A percentile compares a stretch with the other conserved stretches of the same genome.
These are phyloP conservation scores for Wickerhamiella dianesei DNA, from an alignment of 805 yeast species.

Conservation along the genomic window DNA sequence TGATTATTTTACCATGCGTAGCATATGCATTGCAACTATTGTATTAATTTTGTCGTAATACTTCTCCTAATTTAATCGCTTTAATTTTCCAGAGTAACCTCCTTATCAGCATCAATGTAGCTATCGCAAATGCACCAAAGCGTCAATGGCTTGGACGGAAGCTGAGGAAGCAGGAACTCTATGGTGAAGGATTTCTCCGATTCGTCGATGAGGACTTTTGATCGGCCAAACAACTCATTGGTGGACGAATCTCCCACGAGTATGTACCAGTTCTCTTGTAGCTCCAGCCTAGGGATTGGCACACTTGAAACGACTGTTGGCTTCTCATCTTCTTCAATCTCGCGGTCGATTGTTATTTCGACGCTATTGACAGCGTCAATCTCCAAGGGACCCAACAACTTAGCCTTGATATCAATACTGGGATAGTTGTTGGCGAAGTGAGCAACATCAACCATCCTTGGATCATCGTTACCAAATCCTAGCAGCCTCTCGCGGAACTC, in stretches of 20 bases:
- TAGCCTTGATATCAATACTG: constrained; percentile 55
- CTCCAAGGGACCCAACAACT: constrained; percentile 29
- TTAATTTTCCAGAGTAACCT: no score
- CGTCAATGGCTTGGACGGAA: constrained; percentile 35
- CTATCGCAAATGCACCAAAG: constrained; percentile 87
- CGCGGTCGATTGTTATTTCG: constrained; percentile 26
- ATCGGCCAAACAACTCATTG: constrained; percentile 57
- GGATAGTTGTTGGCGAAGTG: constrained; percentile 85
- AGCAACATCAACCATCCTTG: constrained; percentile 49
- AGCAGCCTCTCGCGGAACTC: constrained; percentile 43
- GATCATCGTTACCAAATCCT: constrained; percentile 34
- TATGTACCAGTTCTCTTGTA: constrained; percentile 51
- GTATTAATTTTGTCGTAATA: not conserved
- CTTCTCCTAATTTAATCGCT: no score
- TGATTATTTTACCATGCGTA: no score
- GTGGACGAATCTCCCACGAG: constrained; percentile 56
- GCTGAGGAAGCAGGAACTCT: constrained; percentile 24
- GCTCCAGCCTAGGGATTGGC: not conserved
- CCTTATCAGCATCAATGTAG: constrained; percentile 86
- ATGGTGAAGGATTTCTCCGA: constrained; percentile 35
- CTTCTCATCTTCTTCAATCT: constrained; percentile 61
- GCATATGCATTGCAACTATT: not conserved
- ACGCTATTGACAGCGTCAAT: constrained; percentile 39
- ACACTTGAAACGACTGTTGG: constrained; percentile 26
- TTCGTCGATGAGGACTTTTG: constrained; percentile 42